Base-by-base conservation (phyloP, 116 monocot genomes). In the Zostera marina region DNA sequence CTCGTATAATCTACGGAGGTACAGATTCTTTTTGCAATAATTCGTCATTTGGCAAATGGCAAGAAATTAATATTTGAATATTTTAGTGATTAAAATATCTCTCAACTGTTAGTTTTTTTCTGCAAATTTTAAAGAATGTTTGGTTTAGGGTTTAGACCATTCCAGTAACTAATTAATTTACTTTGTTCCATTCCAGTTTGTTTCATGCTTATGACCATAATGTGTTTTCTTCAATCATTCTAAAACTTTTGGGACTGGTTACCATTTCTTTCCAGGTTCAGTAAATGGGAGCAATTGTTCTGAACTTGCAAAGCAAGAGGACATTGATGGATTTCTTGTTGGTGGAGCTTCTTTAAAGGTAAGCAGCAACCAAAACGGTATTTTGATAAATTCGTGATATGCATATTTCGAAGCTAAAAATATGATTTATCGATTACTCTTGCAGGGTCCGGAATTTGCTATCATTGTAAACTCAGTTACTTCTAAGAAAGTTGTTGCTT, bases 331-430 rank as follows among this genome's bases (percentile, higher is more conserved):
- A 15, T 96, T 96, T 66, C 83, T 96, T 65, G 96, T 96, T 42
- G 96, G 96, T n/a, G 96, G 96, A 65, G 96, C 96, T 62, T 96
- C 96, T 12, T 74, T 96, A 66, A 96, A 89, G 96, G 96, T 96
- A 81, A 44, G 22, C 22, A 44, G 22, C 22, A 42, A 42, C 42
- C 17, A 54, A 11, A 64, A 64, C 5, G 2, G n/a, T 5, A 55
- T 66, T 44, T 40, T 10, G 9, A 0, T 23, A 14, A 7, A 47
- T 21, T 49, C 22, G 5, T 66, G 54, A 12, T 66, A 3, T 3
- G 2, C 5, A 32, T 32, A 32, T 32, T 32, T 5, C 32, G 32
- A 32, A 32, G 5, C 32, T 32, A 32, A 26, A 26, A 32, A 32
- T 32, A 32, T 32, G 5, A 32, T 32, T 32, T 32, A 3, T 5